These are phyloP conservation scores for Tanacetum coccineum DNA, from an alignment of 129 eudicot genomes.

Conservation along the genomic window DNA sequence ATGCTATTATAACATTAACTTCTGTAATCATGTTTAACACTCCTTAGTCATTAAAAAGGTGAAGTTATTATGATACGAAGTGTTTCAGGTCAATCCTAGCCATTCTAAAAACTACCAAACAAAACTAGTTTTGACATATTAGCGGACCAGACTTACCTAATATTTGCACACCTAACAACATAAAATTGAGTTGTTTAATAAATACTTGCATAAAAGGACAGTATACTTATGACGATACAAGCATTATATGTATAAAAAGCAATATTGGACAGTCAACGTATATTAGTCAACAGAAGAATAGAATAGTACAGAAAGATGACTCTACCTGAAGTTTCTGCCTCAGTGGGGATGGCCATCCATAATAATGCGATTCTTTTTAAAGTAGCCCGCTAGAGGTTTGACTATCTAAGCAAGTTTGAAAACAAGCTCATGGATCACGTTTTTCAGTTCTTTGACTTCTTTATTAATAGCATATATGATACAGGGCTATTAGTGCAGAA, in stretches of 20 bases:
- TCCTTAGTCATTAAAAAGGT: too few species aligned
- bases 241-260: neutral
- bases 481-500: neutral
- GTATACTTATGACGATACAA: neutral
- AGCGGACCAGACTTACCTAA: too few species aligned
- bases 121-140: too few species aligned
- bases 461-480: conserved; percentile 17
- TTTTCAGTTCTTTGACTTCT: conserved; percentile 66
- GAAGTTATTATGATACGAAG: too few species aligned
- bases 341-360: conserved; percentile 56
- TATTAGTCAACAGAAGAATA: neutral
- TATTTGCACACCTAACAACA: too few species aligned
- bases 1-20: too few species aligned
- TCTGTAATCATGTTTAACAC: too few species aligned
- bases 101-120: too few species aligned
- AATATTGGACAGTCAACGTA: neutral
- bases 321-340: conserved; percentile 93
- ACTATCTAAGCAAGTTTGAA: conserved; percentile 83
- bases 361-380: conserved; percentile 80
- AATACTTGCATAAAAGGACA: too few species aligned
- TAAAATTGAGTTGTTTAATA: too few species aligned
- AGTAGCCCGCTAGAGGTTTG: conserved; percentile 55
- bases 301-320: conserved; percentile 6
- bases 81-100: too few species aligned
- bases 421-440: conserved; percentile 60